These are phyloP conservation scores for Elongisporangium anandrum DNA, from an alignment of 352 stramenopile genomes.

Conservation along the genomic window DNA sequence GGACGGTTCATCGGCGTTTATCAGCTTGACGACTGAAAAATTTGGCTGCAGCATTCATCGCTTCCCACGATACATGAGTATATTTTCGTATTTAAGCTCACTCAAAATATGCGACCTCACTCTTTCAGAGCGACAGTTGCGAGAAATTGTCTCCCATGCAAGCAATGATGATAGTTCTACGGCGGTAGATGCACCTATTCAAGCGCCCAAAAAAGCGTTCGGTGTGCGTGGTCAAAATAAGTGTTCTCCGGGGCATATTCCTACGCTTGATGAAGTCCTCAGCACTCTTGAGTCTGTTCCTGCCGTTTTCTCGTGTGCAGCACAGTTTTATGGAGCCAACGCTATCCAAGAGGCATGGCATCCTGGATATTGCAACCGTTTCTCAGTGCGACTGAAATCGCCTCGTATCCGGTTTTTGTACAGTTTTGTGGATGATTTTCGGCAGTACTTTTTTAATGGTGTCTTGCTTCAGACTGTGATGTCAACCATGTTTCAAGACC, in stretches of 20 bases:
- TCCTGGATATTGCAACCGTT: slow-evolving; percentile 72
- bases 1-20: slow-evolving; percentile 34
- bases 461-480: slow-evolving; percentile 58
- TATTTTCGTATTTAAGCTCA: slow-evolving; percentile 68
- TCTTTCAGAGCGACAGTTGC: slow-evolving; percentile 50
- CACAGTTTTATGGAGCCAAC: slow-evolving; percentile 71
- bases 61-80: slow-evolving; percentile 62
- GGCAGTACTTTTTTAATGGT: slow-evolving; percentile 68
- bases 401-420: slow-evolving; percentile 80
- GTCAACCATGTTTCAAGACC: slow-evolving; percentile 53
- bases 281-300: slow-evolving; percentile 43
- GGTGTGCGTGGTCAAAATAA: neutral
- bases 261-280: slow-evolving; percentile 55
- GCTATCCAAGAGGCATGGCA: slow-evolving; percentile 79
- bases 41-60: slow-evolving; percentile 72
- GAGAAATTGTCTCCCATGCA: slow-evolving; percentile 60
- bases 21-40: slow-evolving; percentile 58
- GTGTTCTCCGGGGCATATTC: slow-evolving; percentile 32
- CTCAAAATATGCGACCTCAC: slow-evolving; percentile 71
- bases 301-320: slow-evolving; percentile 74
- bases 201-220: neutral
- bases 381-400: slow-evolving; percentile 68
- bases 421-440: slow-evolving; percentile 77
- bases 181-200: neutral
- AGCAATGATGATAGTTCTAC: neutral